Percentiles rank a stretch among this genome's conserved stretches.
These are phyloP conservation scores for Penicillium sp. DNA, from an alignment of 2,329 filamentous ascomycete genomes.

Conservation along the genomic window DNA sequence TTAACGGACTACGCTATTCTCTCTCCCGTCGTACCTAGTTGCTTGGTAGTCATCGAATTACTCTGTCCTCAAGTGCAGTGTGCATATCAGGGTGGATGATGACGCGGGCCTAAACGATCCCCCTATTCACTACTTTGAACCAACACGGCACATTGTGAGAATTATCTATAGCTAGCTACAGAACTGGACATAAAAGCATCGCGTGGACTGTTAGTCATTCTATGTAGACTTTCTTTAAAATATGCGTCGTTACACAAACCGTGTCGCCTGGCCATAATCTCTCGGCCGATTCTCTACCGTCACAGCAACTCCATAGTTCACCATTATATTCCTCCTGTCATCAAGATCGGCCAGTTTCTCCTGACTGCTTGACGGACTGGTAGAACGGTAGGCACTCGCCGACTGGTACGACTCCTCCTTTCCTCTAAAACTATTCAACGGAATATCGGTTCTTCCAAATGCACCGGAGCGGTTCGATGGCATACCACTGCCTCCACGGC, in stretches of 20 bases:
- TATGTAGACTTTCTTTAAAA: background rate
- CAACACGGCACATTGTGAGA: too few species aligned
- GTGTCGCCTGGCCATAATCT: background rate
- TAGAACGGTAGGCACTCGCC: conserved; percentile 3
- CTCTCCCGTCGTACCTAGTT: too few species aligned
- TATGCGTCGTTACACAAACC: background rate
- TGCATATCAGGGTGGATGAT: too few species aligned
- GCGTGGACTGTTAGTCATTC: too few species aligned
- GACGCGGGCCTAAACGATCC: too few species aligned
- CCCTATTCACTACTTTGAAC: too few species aligned
- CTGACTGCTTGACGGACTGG: conserved; percentile 14
- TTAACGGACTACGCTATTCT: too few species aligned
- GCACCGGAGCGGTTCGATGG: conserved; percentile 2
- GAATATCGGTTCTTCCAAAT: background rate
- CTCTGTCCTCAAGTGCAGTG: too few species aligned
- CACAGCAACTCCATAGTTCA: conserved; percentile 12
- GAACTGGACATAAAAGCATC: background rate
- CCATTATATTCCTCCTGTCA: conserved; percentile 9
- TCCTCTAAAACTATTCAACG: background rate
- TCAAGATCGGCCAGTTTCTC: conserved; percentile 9
- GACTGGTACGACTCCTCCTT: conserved; percentile 6
- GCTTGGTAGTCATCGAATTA: too few species aligned
- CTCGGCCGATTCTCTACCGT: conserved; percentile 23
- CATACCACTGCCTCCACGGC: conserved; percentile 3
- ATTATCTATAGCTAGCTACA: background rate